Evolutionary conservation across 2,329 filamentous ascomycete species (phyloP).

Genomic region (Keithomyces neogunnii): DNA sequence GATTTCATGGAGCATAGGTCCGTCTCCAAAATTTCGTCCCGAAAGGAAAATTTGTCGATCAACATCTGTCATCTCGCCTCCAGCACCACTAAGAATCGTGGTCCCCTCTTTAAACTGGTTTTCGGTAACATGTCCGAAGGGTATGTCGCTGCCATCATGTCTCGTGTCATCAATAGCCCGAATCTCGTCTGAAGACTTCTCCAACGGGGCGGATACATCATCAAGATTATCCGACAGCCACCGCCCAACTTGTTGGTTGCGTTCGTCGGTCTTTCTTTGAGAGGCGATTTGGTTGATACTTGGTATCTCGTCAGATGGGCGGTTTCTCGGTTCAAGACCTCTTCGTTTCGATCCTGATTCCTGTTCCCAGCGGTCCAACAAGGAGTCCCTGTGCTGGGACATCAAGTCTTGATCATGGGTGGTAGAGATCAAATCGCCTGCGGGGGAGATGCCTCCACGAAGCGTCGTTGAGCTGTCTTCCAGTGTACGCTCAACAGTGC

Average conservation of each 20-base stretch:
- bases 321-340: slow-evolving; percentile 39
- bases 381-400: slow-evolving; percentile 25
- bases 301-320: slow-evolving; percentile 32
- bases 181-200: slow-evolving; percentile 17
- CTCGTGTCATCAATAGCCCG: slow-evolving; percentile 11
- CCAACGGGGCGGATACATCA: slow-evolving; percentile 16
- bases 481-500: slow-evolving; percentile 32
- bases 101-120: slow-evolving; percentile 41
- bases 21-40: slow-evolving; percentile 40
- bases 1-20: slow-evolving; percentile 39
- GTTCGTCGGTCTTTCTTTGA: slow-evolving; percentile 32
- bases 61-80: slow-evolving; percentile 32
- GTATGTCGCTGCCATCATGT: slow-evolving; percentile 32
- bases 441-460: slow-evolving; percentile 25
- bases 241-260: slow-evolving; percentile 39
- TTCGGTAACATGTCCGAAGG: slow-evolving; percentile 37
- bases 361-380: slow-evolving; percentile 31
- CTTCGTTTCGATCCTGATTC: slow-evolving; percentile 29
- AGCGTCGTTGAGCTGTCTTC: slow-evolving; percentile 27
- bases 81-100: slow-evolving; percentile 37
- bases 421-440: slow-evolving; percentile 30
- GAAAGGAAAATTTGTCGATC: slow-evolving; percentile 43
- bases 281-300: slow-evolving; percentile 42
- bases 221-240: slow-evolving; percentile 37
- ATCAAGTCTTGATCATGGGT: slow-evolving; percentile 13